Evolutionary conservation across 371 early-diverging fungal genomes (phyloP).

Genomic region (Apophysomyces variabilis): DNA sequence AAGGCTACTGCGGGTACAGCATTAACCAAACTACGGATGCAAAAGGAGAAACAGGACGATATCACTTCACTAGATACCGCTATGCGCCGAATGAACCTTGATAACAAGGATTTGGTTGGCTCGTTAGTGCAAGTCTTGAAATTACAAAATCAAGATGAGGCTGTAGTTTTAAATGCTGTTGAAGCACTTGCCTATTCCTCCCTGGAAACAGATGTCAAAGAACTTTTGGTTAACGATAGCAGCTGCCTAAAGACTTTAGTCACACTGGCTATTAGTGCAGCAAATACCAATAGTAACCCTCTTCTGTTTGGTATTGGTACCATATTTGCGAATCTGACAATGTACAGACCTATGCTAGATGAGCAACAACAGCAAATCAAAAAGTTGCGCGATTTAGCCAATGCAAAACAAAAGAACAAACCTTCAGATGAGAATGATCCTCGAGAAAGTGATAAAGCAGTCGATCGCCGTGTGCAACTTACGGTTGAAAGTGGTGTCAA

Average conservation of each 20-base stretch:
- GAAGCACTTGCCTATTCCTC: constrained; percentile 82
- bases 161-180: constrained; percentile 46
- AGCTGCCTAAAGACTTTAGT: constrained; percentile 62
- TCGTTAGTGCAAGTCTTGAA: constrained; percentile 41
- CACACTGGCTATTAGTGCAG: constrained; percentile 51
- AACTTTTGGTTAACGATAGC: constrained; percentile 57
- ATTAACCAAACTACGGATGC: constrained; percentile 66
- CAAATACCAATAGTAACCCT: constrained; percentile 40
- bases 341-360: constrained; percentile 66
- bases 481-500: constrained; percentile 66
- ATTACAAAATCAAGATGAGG: constrained; percentile 36
- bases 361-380: constrained; percentile 84
- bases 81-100: constrained; percentile 38
- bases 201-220: constrained; percentile 65
- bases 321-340: constrained; percentile 74
- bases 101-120: constrained; percentile 35
- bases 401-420: constrained; percentile 42
- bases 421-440: constrained; percentile 48
- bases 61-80: constrained; percentile 22
- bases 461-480: constrained; percentile 60
- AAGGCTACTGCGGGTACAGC: constrained; percentile 66
- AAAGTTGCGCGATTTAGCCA: constrained; percentile 73
- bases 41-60: constrained; percentile 34
- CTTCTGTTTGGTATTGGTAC: constrained; percentile 72
- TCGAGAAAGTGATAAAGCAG: constrained; percentile 61